phyloP scores from a whole-genome alignment of 1,284 basidiomycete genomes.

The Irpex lacteus region DNA sequence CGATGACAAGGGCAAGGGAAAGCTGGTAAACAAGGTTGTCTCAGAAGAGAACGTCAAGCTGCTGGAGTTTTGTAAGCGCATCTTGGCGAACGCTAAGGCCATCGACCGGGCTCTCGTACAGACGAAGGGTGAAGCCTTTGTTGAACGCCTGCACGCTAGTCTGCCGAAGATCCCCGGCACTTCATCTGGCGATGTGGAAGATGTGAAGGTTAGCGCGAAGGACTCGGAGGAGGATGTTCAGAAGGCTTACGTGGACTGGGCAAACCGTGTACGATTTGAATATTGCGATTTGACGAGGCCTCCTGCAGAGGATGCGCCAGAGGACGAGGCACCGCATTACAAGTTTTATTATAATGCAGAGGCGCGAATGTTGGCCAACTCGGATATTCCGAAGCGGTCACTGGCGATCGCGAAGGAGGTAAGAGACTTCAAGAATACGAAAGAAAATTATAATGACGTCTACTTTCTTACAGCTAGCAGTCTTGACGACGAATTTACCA shows the following conservation, averaged over 20 bases:
- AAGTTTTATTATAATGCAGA: conserved; percentile 80
- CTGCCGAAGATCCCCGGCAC: conserved; percentile 68
- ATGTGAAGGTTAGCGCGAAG: conserved; percentile 44
- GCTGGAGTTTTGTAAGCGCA: conserved; percentile 72
- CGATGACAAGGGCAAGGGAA: conserved; percentile 58
- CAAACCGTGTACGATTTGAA: conserved; percentile 75
- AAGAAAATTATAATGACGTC: conserved; percentile 1
- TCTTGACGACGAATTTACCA: conserved; percentile 85
- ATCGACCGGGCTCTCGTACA: conserved; percentile 85
- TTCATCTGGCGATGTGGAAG: conserved; percentile 31
- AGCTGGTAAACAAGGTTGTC: conserved; percentile 40
- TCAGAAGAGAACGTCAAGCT: conserved; percentile 71
- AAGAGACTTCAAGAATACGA: conserved; percentile 14
- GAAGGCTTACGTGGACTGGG: conserved; percentile 81
- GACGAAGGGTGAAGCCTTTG: conserved; percentile 82
- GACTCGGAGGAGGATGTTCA: conserved; percentile 63
- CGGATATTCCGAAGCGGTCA: conserved; percentile 83
- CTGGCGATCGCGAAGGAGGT: conserved; percentile 92
- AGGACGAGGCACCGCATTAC: conserved; percentile 61
- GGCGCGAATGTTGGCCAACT: conserved; percentile 73
- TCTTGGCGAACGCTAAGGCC: conserved; percentile 71
- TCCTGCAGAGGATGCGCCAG: conserved; percentile 34
- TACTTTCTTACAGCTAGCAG: conserved; percentile 61
- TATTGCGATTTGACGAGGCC: conserved; percentile 79
- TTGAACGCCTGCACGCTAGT: conserved; percentile 70